A percentile compares a stretch with the other conserved stretches of the same genome.
These are phyloP conservation scores for Trametes pubescens DNA, from an alignment of 1,284 basidiomycete genomes.

Conservation along the genomic window DNA sequence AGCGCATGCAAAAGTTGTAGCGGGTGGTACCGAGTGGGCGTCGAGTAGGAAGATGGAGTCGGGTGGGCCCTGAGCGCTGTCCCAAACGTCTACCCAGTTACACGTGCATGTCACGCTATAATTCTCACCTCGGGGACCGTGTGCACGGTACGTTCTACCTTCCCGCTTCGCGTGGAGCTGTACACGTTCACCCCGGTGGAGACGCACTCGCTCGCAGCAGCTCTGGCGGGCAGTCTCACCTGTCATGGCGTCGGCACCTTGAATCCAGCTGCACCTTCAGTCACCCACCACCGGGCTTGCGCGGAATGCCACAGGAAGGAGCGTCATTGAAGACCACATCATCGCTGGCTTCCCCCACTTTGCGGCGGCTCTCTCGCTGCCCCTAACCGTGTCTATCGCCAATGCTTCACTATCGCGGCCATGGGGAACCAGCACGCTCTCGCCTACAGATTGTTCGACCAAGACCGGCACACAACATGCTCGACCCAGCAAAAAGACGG, in stretches of 20 bases:
- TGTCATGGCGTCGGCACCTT: constrained; percentile 64
- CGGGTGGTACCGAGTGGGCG: constrained; percentile 8
- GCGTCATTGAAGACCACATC: constrained; percentile 73
- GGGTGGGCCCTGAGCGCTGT: constrained; percentile 12
- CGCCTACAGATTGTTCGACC: constrained; percentile 26
- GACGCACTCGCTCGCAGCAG: constrained; percentile 53
- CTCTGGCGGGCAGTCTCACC: constrained; percentile 23
- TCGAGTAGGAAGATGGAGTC: constrained; percentile 16
- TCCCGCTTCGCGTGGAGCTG: constrained; percentile 67
- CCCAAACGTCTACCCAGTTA: constrained; percentile 47
- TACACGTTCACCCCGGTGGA: constrained; percentile 62
- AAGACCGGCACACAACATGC: constrained; percentile 43
- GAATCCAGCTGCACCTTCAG: constrained; percentile 73
- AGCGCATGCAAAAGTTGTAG: constrained; percentile 31
- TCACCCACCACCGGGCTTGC: constrained; percentile 76
- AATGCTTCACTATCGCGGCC: constrained; percentile 55
- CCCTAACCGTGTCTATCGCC: constrained; percentile 63
- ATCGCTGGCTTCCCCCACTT: constrained; percentile 76
- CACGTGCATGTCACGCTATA: constrained; percentile 67
- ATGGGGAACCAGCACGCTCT: constrained; percentile 27
- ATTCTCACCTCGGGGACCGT: constrained; percentile 59
- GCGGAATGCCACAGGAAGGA: constrained; percentile 71
- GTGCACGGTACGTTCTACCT: constrained; percentile 69
- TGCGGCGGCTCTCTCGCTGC: constrained; percentile 73
- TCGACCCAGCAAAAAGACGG: constrained; percentile 22